A percentile compares a stretch with the other conserved stretches of the same genome.
Evolutionary conservation across 2,329 filamentous ascomycete species (phyloP).

Genomic region (Simplicillium sp.): DNA sequence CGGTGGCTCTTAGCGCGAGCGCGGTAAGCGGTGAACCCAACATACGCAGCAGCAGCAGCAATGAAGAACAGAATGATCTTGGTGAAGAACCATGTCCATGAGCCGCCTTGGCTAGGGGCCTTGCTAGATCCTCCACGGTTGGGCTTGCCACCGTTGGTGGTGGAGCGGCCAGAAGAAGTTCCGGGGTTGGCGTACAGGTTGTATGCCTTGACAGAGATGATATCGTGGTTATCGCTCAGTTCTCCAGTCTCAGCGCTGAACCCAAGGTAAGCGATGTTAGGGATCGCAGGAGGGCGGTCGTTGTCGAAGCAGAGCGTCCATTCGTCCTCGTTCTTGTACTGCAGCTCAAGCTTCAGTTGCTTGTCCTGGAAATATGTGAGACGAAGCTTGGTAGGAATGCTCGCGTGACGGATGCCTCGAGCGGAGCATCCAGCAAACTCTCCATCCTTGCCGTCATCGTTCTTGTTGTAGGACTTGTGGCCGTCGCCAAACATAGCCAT

Average conservation of each 20-base stretch:
- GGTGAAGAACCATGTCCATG: slow-evolving; percentile 58
- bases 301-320: slow-evolving; percentile 87
- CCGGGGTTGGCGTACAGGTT: slow-evolving; percentile 70
- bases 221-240: slow-evolving; percentile 95
- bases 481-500: slow-evolving; percentile 98
- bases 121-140: slow-evolving; percentile 20
- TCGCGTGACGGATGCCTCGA: slow-evolving; percentile 74
- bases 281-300: slow-evolving; percentile 63
- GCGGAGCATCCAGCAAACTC: slow-evolving; percentile 94
- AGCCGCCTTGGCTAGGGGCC: slow-evolving; percentile 30
- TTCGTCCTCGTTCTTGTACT: slow-evolving; percentile 83
- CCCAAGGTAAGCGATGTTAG: slow-evolving; percentile 64
- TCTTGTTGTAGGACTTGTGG: slow-evolving; percentile 80
- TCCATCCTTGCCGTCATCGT: slow-evolving; percentile 85
- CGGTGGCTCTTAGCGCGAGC: slow-evolving; percentile 51
- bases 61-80: slow-evolving; percentile 73
- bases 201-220: slow-evolving; percentile 74
- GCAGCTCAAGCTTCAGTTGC: slow-evolving; percentile 77
- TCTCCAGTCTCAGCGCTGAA: slow-evolving; percentile 90
- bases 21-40: slow-evolving; percentile 78
- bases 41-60: slow-evolving; percentile 64
- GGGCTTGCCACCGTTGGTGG: slow-evolving; percentile 19
- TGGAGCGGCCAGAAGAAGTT: slow-evolving; percentile 20
- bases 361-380: slow-evolving; percentile 97
- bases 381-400: slow-evolving; percentile 72